These are phyloP conservation scores for Lyophyllum shimeji DNA, from an alignment of 768 basidiomycete species.

Conservation along the genomic window DNA sequence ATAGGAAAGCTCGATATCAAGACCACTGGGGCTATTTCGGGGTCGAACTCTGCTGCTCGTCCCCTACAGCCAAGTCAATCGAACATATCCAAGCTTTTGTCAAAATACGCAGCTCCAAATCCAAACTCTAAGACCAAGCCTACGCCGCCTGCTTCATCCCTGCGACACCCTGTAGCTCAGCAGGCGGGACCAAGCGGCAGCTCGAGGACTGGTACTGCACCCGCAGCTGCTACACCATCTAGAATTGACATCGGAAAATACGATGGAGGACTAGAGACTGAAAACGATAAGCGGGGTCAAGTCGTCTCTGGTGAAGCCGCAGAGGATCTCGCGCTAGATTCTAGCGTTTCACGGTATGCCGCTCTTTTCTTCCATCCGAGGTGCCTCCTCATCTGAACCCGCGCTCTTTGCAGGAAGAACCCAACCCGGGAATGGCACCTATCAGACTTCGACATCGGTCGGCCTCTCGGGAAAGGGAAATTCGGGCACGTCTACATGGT, in stretches of 20 bases:
- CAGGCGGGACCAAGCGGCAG: constrained; percentile 19
- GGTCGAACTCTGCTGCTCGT: constrained; percentile 26
- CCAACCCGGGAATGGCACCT: constrained; percentile 88
- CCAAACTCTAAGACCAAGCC: constrained; percentile 39
- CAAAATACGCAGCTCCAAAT: constrained; percentile 73
- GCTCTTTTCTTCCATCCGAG: neutral
- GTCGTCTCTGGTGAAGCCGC: constrained; percentile 76
- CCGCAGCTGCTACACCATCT: constrained; percentile 22
- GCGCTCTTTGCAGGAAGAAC: constrained; percentile 40
- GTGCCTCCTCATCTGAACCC: neutral
- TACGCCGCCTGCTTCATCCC: constrained; percentile 36
- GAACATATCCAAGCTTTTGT: constrained; percentile 67
- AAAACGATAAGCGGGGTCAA: constrained; percentile 79
- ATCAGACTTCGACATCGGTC: constrained; percentile 88
- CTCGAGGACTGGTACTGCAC: constrained; percentile 7
- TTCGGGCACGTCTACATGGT: constrained; percentile 99
- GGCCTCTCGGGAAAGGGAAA: constrained; percentile 97
- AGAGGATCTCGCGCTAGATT: constrained; percentile 80
- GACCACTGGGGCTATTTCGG: constrained; percentile 33
- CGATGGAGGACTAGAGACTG: constrained; percentile 90
- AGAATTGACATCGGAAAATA: constrained; percentile 82
- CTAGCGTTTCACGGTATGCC: constrained; percentile 64
- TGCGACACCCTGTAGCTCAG: constrained; percentile 36
- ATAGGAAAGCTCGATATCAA: constrained; percentile 70
- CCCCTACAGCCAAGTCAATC: constrained; percentile 49